A percentile compares a stretch with the other conserved stretches of the same genome.
phyloP scores from a whole-genome alignment of 495 filamentous ascomycete species.

The Talaromyces trachyspermus region DNA sequence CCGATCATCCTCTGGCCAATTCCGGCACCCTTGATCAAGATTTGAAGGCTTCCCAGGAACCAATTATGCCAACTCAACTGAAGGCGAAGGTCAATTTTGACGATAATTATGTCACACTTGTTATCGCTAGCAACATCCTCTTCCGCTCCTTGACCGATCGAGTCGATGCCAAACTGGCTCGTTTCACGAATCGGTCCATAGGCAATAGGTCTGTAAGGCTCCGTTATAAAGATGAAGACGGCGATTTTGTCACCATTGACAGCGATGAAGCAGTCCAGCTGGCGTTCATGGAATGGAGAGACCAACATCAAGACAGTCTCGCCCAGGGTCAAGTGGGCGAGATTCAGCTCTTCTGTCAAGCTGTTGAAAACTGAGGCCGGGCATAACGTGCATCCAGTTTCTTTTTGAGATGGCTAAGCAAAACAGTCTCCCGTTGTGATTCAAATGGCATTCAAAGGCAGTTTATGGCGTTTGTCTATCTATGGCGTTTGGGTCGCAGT shows the following conservation, averaged over 20 bases:
- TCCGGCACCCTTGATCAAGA: slow-evolving; percentile 15
- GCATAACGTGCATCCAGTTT: neutral
- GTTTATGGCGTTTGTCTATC: slow-evolving; percentile 7
- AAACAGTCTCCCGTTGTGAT: neutral
- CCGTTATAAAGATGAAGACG: slow-evolving; percentile 87
- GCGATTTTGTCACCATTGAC: slow-evolving; percentile 86
- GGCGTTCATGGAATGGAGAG: slow-evolving; percentile 88
- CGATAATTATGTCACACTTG: slow-evolving; percentile 75
- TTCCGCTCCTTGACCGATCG: slow-evolving; percentile 89
- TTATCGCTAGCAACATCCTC: slow-evolving; percentile 86
- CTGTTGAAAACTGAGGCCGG: slow-evolving; percentile 26
- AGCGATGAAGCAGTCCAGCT: slow-evolving; percentile 92
- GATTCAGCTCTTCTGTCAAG: slow-evolving; percentile 71
- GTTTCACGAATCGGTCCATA: slow-evolving; percentile 74
- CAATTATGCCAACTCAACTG: slow-evolving; percentile 56
- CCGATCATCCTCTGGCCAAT: slow-evolving; percentile 30
- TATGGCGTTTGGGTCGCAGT: slow-evolving; percentile 2
- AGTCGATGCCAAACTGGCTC: slow-evolving; percentile 90
- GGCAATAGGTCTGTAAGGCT: slow-evolving; percentile 69
- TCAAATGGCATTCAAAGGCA: slow-evolving; percentile 5
- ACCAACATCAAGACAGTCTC: slow-evolving; percentile 58
- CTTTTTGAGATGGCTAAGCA: neutral
- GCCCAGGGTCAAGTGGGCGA: slow-evolving; percentile 65
- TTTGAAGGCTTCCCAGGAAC: slow-evolving; percentile 26
- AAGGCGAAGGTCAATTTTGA: slow-evolving; percentile 92